Percentiles rank a stretch among this genome's conserved stretches.
Evolutionary conservation across 1,284 basidiomycete species (phyloP).

Genomic region (Trichosporon inkin): DNA sequence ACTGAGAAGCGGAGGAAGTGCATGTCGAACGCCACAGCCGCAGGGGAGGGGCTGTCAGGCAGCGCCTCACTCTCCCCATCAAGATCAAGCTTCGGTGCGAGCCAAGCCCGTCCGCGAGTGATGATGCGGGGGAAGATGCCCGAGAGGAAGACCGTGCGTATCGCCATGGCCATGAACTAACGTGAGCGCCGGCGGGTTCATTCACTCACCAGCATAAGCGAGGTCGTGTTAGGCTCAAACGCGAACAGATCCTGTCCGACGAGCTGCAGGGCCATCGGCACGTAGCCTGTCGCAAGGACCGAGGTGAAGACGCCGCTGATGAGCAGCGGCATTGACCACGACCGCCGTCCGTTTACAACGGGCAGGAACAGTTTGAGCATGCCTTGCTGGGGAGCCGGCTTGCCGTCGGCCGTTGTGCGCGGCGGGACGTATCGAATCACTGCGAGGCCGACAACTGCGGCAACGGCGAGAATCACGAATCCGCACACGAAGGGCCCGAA

Average conservation of each 20-base stretch:
- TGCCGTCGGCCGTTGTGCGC: background rate
- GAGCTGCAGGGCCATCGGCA: background rate
- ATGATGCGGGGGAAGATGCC: background rate
- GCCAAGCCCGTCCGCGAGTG: background rate
- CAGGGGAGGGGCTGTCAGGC: background rate
- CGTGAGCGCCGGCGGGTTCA: background rate
- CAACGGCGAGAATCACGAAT: background rate
- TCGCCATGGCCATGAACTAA: background rate
- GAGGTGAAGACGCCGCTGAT: background rate
- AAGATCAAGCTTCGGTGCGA: background rate
- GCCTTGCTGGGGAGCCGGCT: background rate
- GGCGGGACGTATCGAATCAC: background rate
- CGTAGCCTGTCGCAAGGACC: background rate
- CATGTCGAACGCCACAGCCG: background rate
- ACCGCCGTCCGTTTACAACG: background rate
- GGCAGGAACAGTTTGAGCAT: background rate
- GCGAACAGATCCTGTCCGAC: background rate
- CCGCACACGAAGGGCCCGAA: background rate
- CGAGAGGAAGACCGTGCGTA: background rate
- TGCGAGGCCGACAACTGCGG: background rate
- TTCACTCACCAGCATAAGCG: background rate
- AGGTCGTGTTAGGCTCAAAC: background rate
- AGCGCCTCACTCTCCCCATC: background rate
- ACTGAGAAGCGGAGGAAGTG: slow-evolving; percentile 2
- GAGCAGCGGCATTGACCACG: background rate